Conservation (phyloP, 768 basidiomycete genomes). For the Russula olivacea region DNA sequence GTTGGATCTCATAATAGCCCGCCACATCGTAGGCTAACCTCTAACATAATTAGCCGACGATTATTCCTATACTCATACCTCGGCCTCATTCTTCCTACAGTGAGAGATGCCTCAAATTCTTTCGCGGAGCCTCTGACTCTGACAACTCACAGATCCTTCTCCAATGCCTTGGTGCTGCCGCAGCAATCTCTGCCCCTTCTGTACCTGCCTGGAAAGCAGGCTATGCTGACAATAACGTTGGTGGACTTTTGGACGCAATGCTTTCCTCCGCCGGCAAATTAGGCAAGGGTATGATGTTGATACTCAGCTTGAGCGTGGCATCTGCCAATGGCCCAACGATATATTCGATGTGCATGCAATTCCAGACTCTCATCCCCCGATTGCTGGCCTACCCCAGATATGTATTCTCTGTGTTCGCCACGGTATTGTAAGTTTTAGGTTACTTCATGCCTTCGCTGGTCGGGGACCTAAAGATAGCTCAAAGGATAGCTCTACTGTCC, state of each 20-base stretch:
- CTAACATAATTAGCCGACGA: constrained; percentile 38
- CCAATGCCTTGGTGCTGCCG: constrained; percentile 62
- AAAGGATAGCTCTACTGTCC: constrained; percentile 58
- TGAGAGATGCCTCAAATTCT: constrained; percentile 31
- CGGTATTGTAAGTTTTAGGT: constrained; percentile 46
- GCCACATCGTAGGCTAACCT: neutral
- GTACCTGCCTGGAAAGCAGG: constrained; percentile 53
- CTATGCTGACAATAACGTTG: constrained; percentile 49
- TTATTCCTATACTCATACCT: constrained; percentile 64
- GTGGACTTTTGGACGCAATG: constrained; percentile 58
- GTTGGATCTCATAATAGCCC: constrained; percentile 1
- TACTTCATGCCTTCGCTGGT: no score
- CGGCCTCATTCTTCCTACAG: constrained; percentile 58
- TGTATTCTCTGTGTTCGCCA: constrained; percentile 59
- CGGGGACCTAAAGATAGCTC: neutral
- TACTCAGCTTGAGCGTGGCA: constrained; percentile 70
- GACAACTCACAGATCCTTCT: constrained; percentile 32
- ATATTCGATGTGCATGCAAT: constrained; percentile 71
- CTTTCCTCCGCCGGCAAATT: constrained; percentile 58
- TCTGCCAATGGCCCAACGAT: constrained; percentile 79
- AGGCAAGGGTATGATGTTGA: constrained; percentile 56
- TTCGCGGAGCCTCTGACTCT: constrained; percentile 16
- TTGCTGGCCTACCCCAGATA: constrained; percentile 59
- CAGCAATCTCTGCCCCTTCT: constrained; percentile 49
- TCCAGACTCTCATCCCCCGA: constrained; percentile 62